A percentile compares a stretch with the other conserved stretches of the same genome.
Evolutionary conservation across 257 asterid species (phyloP).

Genomic region (Primulina tabacum): DNA sequence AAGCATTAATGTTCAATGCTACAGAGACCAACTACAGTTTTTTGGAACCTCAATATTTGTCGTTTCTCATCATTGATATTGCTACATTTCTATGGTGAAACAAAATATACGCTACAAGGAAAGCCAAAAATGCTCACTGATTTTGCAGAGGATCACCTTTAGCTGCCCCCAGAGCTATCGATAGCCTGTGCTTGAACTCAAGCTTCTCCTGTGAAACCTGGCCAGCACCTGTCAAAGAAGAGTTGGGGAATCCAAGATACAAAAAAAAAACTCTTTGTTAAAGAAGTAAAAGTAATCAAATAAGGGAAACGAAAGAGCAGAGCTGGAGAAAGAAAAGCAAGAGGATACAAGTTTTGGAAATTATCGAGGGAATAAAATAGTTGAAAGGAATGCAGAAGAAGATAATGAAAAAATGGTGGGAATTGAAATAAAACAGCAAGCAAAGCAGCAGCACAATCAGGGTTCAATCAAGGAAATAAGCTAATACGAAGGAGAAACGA

Average conservation of each 20-base stretch:
- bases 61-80: constrained; percentile 23
- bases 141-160: constrained; percentile 97
- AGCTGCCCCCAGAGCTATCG: constrained; percentile 97
- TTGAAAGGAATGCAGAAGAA: constrained; percentile 11
- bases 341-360: constrained; percentile 10
- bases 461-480: not conserved
- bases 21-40: constrained; percentile 14
- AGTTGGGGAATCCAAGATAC: constrained; percentile 11
- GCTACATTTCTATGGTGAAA: constrained; percentile 32
- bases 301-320: constrained; percentile 8
- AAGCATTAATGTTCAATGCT: constrained; percentile 20
- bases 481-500: not conserved
- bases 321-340: constrained; percentile 7
- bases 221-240: constrained; percentile 60
- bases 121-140: constrained; percentile 93
- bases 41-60: constrained; percentile 29
- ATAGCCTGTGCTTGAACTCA: constrained; percentile 93
- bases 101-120: constrained; percentile 64
- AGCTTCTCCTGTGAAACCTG: constrained; percentile 82
- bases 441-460: not conserved
- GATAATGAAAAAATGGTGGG: not conserved
- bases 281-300: constrained; percentile 18
- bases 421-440: not conserved
- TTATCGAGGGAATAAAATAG: constrained; percentile 14
- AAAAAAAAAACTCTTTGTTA: not conserved